Base-by-base conservation (phyloP, 495 filamentous ascomycete genomes). In the Trichoderma parareesei region DNA sequence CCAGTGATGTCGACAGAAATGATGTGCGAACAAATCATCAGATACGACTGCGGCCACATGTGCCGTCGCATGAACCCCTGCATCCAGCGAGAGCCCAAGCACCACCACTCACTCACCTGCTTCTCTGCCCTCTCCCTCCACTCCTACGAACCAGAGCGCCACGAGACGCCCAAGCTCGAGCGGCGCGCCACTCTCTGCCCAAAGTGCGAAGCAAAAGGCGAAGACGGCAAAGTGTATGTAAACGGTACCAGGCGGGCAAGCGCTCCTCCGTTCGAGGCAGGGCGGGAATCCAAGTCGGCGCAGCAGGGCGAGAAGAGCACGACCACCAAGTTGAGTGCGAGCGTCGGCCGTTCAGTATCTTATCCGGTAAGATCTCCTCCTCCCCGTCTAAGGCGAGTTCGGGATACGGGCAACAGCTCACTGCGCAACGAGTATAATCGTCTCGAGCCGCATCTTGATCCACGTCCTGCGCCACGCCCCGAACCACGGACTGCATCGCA, bases 401-500 rank as follows among this genome's bases (percentile, higher is more conserved):
- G 27, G 27, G 53, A 35, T 38, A 16, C 27, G 53, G 27, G 11
- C 33, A 16, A 37, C 5, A 35, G 27, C 53, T 57, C 53, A n/a
- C 53, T 57, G 53, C 53, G 53, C 53, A 33, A 57, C 27, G 53
- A 57, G 53, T 57, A 57, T 27, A 57, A 14, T 57, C 53, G 53
- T 57, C 53, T 57, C 37, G 53, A 57, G 16, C 1, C n/a, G 20
- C n/a, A 18, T 18, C 18, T 18, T 41, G 46, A 27, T 18, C 16
- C 18, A 7, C n/a, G n/a, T 20, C 46, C 20, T 49, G 46, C 18
- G 20, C 46, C 9, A 49, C 20, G 14, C 10, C 20, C 9, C 53
- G 3, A 38, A 2, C 8, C 13, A 10, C 11, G 33, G 2, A 27
- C 20, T 49, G 46, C 18, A 49, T 18, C 9, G 20, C 20, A 9